Percentiles rank a stretch among this genome's conserved stretches.
Evolutionary conservation across 2,329 filamentous ascomycete genomes (phyloP).

Genomic region (Colletotrichum sp.): DNA sequence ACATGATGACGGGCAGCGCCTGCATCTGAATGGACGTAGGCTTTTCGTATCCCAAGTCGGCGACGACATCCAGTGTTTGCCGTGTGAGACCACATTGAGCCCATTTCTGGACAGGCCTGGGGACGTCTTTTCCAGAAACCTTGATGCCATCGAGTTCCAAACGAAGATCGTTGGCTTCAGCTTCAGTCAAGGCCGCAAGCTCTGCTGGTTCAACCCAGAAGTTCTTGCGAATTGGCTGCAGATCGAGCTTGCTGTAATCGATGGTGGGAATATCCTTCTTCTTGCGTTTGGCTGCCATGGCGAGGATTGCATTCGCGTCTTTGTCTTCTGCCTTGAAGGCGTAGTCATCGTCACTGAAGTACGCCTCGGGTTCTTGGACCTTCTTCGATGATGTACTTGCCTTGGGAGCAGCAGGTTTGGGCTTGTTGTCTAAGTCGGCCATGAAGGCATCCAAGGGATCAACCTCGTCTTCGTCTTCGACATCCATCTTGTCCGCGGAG

Average conservation of each 20-base stretch:
- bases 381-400: slow-evolving; percentile 47
- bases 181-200: slow-evolving; percentile 80
- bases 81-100: slow-evolving; percentile 91
- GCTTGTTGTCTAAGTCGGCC: slow-evolving; percentile 62
- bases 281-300: slow-evolving; percentile 71
- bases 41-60: slow-evolving; percentile 80
- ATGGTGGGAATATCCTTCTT: slow-evolving; percentile 94
- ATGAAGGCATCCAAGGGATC: slow-evolving; percentile 98
- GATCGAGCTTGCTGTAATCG: slow-evolving; percentile 85
- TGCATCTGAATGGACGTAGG: slow-evolving; percentile 96
- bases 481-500: slow-evolving; percentile 54
- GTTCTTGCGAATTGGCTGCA: slow-evolving; percentile 87
- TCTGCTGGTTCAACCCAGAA: slow-evolving; percentile 94
- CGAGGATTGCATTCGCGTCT: slow-evolving; percentile 53
- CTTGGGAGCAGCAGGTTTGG: slow-evolving; percentile 21
- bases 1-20: slow-evolving; percentile 94
- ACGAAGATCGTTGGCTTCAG: slow-evolving; percentile 80
- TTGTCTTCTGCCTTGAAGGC: slow-evolving; percentile 54
- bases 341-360: slow-evolving; percentile 87
- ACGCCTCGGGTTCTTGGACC: slow-evolving; percentile 75
- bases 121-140: slow-evolving; percentile 84
- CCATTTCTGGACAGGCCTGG: slow-evolving; percentile 95
- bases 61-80: slow-evolving; percentile 85
- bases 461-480: slow-evolving; percentile 64
- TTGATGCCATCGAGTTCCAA: slow-evolving; percentile 95